Evolutionary conservation across 1,284 basidiomycete genomes (phyloP), one percentile per base, ranked within the genome.

Genomic region (Gomphus bonarii): DNA sequence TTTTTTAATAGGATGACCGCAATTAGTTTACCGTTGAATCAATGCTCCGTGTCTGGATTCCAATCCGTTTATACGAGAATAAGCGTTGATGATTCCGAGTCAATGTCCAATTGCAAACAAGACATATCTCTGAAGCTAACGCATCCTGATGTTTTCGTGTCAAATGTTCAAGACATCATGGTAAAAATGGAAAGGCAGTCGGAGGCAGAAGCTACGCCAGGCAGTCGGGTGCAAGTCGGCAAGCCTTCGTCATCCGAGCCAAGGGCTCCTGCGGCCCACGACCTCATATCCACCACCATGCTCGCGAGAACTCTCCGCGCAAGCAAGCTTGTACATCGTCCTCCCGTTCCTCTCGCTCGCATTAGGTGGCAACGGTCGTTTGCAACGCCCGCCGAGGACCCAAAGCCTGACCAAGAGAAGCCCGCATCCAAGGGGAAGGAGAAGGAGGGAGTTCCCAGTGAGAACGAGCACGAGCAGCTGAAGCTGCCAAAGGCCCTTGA

Each of bases 241-340:
- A 50, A 22, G 49, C 10, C 16, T 51, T 51, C 50, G 36, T 54
- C 52, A 44, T 44, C 52, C 51, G 28, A 30, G 30, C 40, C 38
- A 31, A 52, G 52, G 52, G 20, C 42, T 44, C 14, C 28, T 3
- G 3, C 22, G 14, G 52, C 38, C 52, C 52, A 30, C 38, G n/a
- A 31, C 31, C 31, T 44, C 25, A 16, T 14, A 16, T 31, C 38
- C 28, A 6, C 52, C 33, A 22, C 63, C 33, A 76, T 77, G 75
- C 68, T 77, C 61, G 66, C 69, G 63, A 72, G 75, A 61, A 70
- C 73, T 47, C 63, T 74, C 36, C 71, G 73, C 60, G 70, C 73
- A 49, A 66, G 71, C 43, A 68, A 68, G 53, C 67, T 71, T 50
- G 65, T 68, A 59, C 68, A 70, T 52, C 69, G 68, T 49, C 58